A percentile compares a stretch with the other conserved stretches of the same genome.
These are phyloP conservation scores for Fonsecaea nubica DNA, from an alignment of 2,329 filamentous ascomycete genomes.

Conservation along the genomic window DNA sequence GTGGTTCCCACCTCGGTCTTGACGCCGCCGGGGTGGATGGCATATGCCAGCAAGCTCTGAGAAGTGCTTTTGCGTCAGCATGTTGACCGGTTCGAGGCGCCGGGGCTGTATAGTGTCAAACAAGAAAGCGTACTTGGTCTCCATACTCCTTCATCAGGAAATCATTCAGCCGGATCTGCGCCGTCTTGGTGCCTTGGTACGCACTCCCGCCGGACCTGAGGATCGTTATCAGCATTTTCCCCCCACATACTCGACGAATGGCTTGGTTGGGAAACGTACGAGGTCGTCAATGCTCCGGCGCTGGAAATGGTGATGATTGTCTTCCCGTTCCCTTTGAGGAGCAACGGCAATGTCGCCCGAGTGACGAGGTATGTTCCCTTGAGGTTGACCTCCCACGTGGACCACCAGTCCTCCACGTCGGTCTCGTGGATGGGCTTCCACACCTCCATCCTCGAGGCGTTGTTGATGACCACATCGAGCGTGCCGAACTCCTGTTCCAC, in stretches of 20 bases:
- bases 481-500: slow-evolving; percentile 44
- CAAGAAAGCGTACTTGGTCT: slow-evolving; percentile 29
- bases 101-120: not conserved
- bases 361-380: slow-evolving; percentile 48
- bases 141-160: slow-evolving; percentile 55
- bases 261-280: slow-evolving; percentile 25
- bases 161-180: slow-evolving; percentile 54
- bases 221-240: slow-evolving; percentile 31
- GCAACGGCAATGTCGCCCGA: slow-evolving; percentile 43
- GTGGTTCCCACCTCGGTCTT: slow-evolving; percentile 17
- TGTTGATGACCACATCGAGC: slow-evolving; percentile 40
- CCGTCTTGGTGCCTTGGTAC: slow-evolving; percentile 57
- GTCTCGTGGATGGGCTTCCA: slow-evolving; percentile 41
- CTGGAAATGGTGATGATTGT: slow-evolving; percentile 50
- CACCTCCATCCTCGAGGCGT: slow-evolving; percentile 35
- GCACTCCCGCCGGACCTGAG: slow-evolving; percentile 47
- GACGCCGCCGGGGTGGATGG: slow-evolving; percentile 36
- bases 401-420: slow-evolving; percentile 53
- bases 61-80: not conserved
- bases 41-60: slow-evolving; percentile 36
- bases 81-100: not conserved
- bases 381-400: slow-evolving; percentile 59
- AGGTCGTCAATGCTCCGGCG: slow-evolving; percentile 45
- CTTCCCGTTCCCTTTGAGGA: slow-evolving; percentile 41
- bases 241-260: not conserved